Conservation (phyloP, 192 early-diverging fungal species). For the Gamsiella multidivaricata region DNA sequence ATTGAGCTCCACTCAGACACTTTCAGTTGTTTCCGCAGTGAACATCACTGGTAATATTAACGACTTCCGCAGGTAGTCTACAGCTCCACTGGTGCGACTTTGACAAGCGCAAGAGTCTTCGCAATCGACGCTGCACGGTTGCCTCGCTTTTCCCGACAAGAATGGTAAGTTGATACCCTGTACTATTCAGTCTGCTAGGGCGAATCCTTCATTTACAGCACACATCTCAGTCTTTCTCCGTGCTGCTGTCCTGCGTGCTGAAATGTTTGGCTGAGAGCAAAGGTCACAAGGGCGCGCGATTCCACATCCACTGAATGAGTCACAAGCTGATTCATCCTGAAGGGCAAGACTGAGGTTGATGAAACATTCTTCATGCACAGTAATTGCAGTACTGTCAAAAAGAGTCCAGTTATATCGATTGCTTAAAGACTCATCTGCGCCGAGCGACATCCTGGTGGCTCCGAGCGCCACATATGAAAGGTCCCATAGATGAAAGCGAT, state of each 20-base stretch:
- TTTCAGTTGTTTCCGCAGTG: not conserved
- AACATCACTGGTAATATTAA: too few species aligned
- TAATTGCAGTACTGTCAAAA: too few species aligned
- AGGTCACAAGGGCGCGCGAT: not conserved
- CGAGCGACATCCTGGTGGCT: too few species aligned
- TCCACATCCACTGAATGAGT: not conserved
- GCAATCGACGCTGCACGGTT: too few species aligned
- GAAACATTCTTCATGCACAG: not conserved
- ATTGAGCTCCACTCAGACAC: not conserved
- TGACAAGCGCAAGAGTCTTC: too few species aligned
- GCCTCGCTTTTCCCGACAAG: too few species aligned
- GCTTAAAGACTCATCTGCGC: too few species aligned
- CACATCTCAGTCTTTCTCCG: not conserved
- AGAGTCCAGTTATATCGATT: too few species aligned
- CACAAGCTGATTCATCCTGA: not conserved
- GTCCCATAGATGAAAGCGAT: not conserved
- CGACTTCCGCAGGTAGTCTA: too few species aligned
- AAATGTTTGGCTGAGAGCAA: constrained; percentile 4
- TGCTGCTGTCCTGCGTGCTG: not conserved
- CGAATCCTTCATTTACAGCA: not conserved
- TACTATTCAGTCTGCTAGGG: too few species aligned
- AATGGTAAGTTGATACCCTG: too few species aligned
- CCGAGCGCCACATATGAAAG: not conserved
- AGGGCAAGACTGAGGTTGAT: not conserved
- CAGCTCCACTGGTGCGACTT: too few species aligned